Percentiles rank a stretch among this genome's conserved stretches.
phyloP scores from a whole-genome alignment of 805 yeast genomes.

The Candida schatavii region DNA sequence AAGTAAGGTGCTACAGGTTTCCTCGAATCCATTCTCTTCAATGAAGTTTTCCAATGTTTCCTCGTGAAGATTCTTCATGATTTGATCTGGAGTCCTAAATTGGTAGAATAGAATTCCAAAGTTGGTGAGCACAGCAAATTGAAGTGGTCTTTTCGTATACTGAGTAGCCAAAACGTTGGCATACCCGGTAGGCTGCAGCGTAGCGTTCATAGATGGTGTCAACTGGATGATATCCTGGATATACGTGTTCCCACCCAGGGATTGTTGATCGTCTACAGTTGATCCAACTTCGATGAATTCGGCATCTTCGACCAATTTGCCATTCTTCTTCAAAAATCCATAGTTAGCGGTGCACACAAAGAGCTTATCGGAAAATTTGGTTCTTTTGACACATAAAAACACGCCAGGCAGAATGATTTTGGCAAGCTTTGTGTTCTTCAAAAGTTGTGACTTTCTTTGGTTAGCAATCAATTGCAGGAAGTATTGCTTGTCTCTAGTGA shows the following conservation, averaged over 20 bases:
- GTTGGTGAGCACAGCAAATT: constrained; percentile 79
- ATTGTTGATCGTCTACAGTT: constrained; percentile 11
- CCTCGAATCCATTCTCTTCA: constrained; percentile 79
- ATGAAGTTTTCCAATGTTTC: constrained; percentile 65
- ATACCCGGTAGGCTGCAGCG: constrained; percentile 74
- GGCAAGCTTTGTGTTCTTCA: constrained; percentile 56
- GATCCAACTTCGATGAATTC: constrained; percentile 50
- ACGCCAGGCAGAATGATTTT: constrained; percentile 82
- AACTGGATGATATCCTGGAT: constrained; percentile 74
- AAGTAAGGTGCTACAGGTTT: constrained; percentile 85
- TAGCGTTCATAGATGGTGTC: constrained; percentile 68
- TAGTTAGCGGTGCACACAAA: constrained; percentile 83
- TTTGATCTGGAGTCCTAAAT: constrained; percentile 75
- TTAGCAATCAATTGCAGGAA: constrained; percentile 35
- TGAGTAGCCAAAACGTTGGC: constrained; percentile 87
- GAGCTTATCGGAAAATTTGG: constrained; percentile 45
- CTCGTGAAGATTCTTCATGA: constrained; percentile 68
- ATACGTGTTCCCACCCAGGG: constrained; percentile 19
- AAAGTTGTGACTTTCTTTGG: constrained; percentile 52
- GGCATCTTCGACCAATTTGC: constrained; percentile 75
- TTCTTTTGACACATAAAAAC: constrained; percentile 62
- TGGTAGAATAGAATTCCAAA: constrained; percentile 74
- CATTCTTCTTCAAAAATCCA: constrained; percentile 73
- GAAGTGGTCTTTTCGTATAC: constrained; percentile 62
- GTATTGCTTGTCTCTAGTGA: constrained; percentile 40